Base-by-base conservation (phyloP, 2,329 filamentous ascomycete species). In the Arthrobotrys sphaeroides region DNA sequence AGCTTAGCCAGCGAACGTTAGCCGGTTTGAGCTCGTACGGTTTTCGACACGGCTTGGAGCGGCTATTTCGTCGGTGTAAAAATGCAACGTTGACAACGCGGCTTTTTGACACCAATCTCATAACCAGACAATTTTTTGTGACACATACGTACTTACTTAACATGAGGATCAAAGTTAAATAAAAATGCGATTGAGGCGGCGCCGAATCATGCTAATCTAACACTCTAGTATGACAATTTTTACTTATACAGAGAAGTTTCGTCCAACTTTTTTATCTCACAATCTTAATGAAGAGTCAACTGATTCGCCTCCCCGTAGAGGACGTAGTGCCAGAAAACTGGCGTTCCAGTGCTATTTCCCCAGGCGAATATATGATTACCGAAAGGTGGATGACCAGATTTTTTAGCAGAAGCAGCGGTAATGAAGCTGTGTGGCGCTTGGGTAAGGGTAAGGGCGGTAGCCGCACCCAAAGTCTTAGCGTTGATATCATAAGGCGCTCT, bases 361-460 rank as follows among this genome's bases (percentile, higher is more conserved):
- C 68, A 73, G 22, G 59, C 59, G 13, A 73, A 73, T 16, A 73
- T 31, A 36, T 59, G 68, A n/a, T 73, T 73, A 38, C 40, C 45
- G 16, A 13, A 13, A 1, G 68, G 59, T 13, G 55, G 55, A 7
- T 18, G 38, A n/a, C 22, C 57, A 4, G n/a, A 24, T 24, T 47
- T 42, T 10, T 47, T 73, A 36, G 49, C 68, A 1, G 68, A 24
- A 20, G 42, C 28, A 28, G 59, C 59, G 12, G 49, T 18, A 55
- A 73, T 28, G 18, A 59, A 59, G n/a, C 57, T 72, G 57, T 72
- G 67, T 0, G 57, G 40, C 10, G 43, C 67, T 16, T 64, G 57
- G 12, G 61, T 60, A 42, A 73, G 65, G 18, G 47, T n/a, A 20
- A 73, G 47, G 10, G 68, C 59, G 12, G 38, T 16, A 10, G 59